Evolutionary conservation across 441 rosid species (phyloP), one percentile per base, ranked within the genome.

Genomic region (Adansonia grandidieri): DNA sequence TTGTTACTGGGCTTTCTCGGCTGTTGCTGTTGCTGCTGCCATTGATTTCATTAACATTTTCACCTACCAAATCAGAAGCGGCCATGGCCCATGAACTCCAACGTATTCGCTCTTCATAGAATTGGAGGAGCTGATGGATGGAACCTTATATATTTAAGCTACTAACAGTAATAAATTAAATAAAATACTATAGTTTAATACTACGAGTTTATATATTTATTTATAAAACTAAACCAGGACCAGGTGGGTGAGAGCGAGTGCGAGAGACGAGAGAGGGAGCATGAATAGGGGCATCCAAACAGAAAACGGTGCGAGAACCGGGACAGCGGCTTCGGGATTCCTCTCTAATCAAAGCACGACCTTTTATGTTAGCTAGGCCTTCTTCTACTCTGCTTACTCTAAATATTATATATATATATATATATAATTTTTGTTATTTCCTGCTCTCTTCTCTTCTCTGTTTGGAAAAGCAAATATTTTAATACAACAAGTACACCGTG

Each of bases 291-390:
- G 32, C 74, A 71, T 75, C 88, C 88, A 87, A 85, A 78, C 79
- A 85, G 86, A 88, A 54, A 85, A 85, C 50, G 85, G 83, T 66
- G 80, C 15, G 9, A 77, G 77, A 81, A 74, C 66, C 83, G 58
- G 76, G 88, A 81, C 88, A 85, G 79, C 28, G 53, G 80, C 83
- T 76, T 80, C 17, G 87, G 85, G 88, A 82, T 87, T 86, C 90
- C 76, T 42, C 73, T 62, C 77, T 24, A 19, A 71, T 76, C 58
- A 45, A 24, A 56, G 64, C 89, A 82, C 91, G 83, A 24, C 73
- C 74, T 82, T 40, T 89, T 6, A 85, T 74, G 77, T 61, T 9
- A 32, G 47, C 10, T 37, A 64, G 47, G 47, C 20, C 68, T 64
- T 1, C 6, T 9, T 9, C 5, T 58, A 9, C 3, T 19, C 14